These are phyloP conservation scores for Fomitopsis palustris DNA, from an alignment of 1,284 basidiomycete species.

Conservation along the genomic window DNA sequence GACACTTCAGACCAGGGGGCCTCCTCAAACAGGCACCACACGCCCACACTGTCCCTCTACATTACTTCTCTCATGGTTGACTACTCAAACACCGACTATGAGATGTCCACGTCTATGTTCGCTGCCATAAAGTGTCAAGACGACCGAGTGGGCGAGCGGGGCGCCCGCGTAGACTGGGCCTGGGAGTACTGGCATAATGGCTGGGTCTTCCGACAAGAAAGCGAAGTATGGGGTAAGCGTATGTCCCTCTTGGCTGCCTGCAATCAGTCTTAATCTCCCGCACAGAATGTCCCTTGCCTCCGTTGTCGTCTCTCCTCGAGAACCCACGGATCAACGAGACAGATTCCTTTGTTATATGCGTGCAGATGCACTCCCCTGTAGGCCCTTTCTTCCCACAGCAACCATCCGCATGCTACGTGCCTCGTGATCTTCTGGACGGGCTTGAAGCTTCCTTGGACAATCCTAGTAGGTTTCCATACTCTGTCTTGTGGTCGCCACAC, in stretches of 20 bases:
- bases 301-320: conserved; percentile 57
- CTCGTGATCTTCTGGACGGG: conserved; percentile 57
- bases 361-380: conserved; percentile 67
- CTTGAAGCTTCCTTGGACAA: conserved; percentile 63
- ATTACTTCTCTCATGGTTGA: conserved; percentile 66
- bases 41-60: conserved; percentile 52
- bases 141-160: conserved; percentile 55
- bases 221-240: conserved; percentile 66
- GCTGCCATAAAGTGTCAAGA: conserved; percentile 68
- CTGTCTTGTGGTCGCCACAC: too few relatives aligned
- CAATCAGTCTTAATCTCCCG: not conserved
- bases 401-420: conserved; percentile 62
- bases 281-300: conserved; percentile 64
- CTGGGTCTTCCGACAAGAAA: conserved; percentile 62
- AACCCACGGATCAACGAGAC: conserved; percentile 53
- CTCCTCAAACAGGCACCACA: conserved; percentile 23
- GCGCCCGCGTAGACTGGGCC: conserved; percentile 66
- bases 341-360: conserved; percentile 65
- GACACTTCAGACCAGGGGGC: conserved; percentile 11
- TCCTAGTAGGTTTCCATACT: conserved; percentile 37
- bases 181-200: conserved; percentile 69
- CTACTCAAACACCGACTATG: conserved; percentile 54
- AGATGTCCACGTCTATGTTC: conserved; percentile 65
- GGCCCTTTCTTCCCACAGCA: conserved; percentile 65
- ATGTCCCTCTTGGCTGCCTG: conserved; percentile 3